These are phyloP conservation scores for Fistulinella prunicolor DNA, from an alignment of 768 basidiomycete species.

Conservation along the genomic window DNA sequence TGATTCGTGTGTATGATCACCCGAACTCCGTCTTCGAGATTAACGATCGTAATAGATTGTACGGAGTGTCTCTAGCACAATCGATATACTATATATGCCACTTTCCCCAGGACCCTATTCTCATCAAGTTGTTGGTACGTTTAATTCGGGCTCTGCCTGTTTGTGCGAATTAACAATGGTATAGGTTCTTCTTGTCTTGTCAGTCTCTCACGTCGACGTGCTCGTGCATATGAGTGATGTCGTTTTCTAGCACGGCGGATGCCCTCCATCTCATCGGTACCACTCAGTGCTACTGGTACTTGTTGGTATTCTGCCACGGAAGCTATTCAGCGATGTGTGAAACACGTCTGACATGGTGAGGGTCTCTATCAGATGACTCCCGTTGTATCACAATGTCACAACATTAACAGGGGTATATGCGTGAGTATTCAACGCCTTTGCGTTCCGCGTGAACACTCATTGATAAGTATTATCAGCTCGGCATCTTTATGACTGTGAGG, in stretches of 20 bases:
- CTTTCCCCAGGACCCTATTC: constrained; percentile 5
- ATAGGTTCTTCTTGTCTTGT: constrained; percentile 15
- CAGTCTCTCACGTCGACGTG: not conserved
- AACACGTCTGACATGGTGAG: constrained; percentile 10
- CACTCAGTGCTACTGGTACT: constrained; percentile 2
- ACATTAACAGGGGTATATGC: constrained; percentile 4
- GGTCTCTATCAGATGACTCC: not conserved
- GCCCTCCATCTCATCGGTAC: constrained; percentile 2
- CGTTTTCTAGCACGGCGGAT: constrained; percentile 7
- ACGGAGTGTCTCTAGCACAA: constrained; percentile 9
- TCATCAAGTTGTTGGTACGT: constrained; percentile 12
- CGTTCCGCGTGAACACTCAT: not conserved
- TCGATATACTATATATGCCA: not conserved
- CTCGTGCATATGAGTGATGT: not conserved
- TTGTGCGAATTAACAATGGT: not conserved
- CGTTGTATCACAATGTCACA: not conserved
- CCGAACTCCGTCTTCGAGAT: not conserved
- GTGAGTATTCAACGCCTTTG: not conserved
- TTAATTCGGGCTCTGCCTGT: not conserved
- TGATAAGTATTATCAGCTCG: not conserved
- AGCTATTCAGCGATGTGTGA: not conserved
- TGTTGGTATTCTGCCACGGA: constrained; percentile 8
- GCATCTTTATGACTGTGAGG: constrained; percentile 9
- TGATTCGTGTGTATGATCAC: constrained; percentile 1
- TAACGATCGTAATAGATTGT: constrained; percentile 9